phyloP scores from a whole-genome alignment of 75 land plant species.

The Cunninghamia lanceolata region DNA sequence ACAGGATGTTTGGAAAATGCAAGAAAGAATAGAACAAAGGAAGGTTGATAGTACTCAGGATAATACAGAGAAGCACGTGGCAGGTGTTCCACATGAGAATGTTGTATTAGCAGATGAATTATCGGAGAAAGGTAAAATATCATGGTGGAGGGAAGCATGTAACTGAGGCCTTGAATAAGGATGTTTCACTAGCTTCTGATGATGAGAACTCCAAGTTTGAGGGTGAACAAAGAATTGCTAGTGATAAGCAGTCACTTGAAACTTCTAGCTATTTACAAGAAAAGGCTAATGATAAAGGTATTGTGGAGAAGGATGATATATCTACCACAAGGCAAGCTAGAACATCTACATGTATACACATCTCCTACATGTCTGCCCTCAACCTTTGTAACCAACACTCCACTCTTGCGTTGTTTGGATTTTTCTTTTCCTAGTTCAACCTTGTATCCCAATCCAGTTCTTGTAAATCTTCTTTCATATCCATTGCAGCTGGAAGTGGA shows the following conservation, averaged over 20 bases:
- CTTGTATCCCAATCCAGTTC: too few species aligned
- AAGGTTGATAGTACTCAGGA: background rate
- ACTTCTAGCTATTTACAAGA: background rate
- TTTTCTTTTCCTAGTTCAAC: too few species aligned
- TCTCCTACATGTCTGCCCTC: too few species aligned
- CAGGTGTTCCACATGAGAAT: background rate
- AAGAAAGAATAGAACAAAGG: background rate
- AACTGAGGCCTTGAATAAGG: background rate
- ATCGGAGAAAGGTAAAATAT: background rate
- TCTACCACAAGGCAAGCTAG: background rate
- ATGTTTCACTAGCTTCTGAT: background rate
- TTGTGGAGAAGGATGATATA: background rate
- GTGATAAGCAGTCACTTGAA: too few species aligned
- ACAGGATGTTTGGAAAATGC: background rate
- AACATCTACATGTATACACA: too few species aligned
- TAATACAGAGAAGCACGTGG: background rate
- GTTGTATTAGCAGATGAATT: background rate
- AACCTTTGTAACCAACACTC: too few species aligned
- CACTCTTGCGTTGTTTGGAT: too few species aligned
- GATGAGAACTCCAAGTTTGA: background rate
- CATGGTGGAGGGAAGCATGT: background rate
- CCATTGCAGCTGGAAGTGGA: too few species aligned
- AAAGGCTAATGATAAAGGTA: background rate
- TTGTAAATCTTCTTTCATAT: too few species aligned
- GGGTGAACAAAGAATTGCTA: background rate